Evolutionary conservation across 1,139 yeast species (phyloP), one percentile per base, ranked within the genome.

Genomic region (Magnusiomyces clavatus): DNA sequence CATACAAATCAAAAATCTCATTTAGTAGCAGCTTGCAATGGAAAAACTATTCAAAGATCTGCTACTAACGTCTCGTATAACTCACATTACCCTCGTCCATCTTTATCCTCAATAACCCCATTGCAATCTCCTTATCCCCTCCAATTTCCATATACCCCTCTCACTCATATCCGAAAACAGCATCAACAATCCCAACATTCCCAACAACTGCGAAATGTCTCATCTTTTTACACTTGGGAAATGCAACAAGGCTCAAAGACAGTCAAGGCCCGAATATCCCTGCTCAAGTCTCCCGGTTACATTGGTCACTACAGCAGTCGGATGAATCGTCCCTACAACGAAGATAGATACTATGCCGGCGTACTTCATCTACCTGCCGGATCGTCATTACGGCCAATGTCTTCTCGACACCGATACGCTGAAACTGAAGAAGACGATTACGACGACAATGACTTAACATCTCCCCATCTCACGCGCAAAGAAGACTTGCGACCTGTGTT

Each of bases 281-380:
- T 87, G 54, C 68, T 78, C 37, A 82, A 81, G 59, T 82, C 84
- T 12, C 94, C 95, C 5, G 75, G 82, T 1, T 86, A 83, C 64
- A 75, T 88, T 42, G 98, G 98, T 6, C 95, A 90, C 68, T 77
- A 73, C 58, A 69, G 88, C 1, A 81, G 86, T 48, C 73, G 98
- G 50, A 86, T 88, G 52, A 87, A 82, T 64, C 74, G 97, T 53
- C 63, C 77, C 46, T 77, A 77, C 62, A 92, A 92, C 66, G 97
- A 92, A 67, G 98, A 92, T 67, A 73, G 80, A 51, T 85, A 81
- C 67, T 76, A 73, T 57, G 86, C 86, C 16, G 74, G 73, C n/a
- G 79, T 84, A 17, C 59, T 84, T 40, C 69, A 71, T 34, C 62
- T 81, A 24, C 75, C 76, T 1, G 62, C 63, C 20, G 64, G 67